phyloP scores from a whole-genome alignment of 1,139 yeast species.

The Hyphopichia fennica region DNA sequence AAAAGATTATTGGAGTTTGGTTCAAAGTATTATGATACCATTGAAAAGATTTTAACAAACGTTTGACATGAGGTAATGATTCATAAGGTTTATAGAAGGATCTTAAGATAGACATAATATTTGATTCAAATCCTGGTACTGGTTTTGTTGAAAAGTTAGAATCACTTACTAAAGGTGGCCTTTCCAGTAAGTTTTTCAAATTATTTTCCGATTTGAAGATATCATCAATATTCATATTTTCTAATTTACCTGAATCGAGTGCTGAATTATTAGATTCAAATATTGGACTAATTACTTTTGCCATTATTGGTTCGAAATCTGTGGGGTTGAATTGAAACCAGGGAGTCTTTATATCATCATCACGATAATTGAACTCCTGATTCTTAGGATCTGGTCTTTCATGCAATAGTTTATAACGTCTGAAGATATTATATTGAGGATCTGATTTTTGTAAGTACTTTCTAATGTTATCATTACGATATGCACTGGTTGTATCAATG shows the following conservation, averaged over 20 bases:
- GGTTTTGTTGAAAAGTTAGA: not conserved
- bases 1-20: constrained; percentile 33
- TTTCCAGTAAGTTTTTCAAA: not conserved
- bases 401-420: constrained; percentile 17
- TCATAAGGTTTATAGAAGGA: constrained; percentile 21
- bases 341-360: not conserved
- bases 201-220: constrained; percentile 11
- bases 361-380: constrained; percentile 10
- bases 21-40: constrained; percentile 31
- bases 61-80: constrained; percentile 12
- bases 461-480: constrained; percentile 10
- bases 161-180: not conserved
- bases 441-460: constrained; percentile 16
- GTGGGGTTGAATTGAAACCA: not conserved
- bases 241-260: constrained; percentile 14
- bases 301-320: constrained; percentile 24
- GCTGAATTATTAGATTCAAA: constrained; percentile 12
- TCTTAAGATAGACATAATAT: constrained; percentile 18
- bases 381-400: not conserved
- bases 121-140: not conserved
- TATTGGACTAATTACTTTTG: constrained; percentile 15
- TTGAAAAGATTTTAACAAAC: constrained; percentile 18
- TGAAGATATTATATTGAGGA: constrained; percentile 19
- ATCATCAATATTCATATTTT: constrained; percentile 14
- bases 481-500: constrained; percentile 6